Base-by-base conservation (phyloP, 192 early-diverging fungal genomes). In the Rhizoclosmatium sp. region DNA sequence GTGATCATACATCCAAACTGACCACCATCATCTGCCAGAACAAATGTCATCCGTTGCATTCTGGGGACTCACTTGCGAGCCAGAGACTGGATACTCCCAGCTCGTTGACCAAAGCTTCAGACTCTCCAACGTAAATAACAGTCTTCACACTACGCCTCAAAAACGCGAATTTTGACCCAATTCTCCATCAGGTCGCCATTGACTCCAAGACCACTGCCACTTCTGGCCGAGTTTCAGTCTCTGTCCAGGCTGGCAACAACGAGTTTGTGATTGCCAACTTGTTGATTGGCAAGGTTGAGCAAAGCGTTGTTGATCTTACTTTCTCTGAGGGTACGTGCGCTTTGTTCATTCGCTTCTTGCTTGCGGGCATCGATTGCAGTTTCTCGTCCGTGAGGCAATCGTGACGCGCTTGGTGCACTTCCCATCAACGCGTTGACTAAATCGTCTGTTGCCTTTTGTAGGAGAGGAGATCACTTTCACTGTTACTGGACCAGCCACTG, bases 191-290 rank as follows among this genome's bases (percentile, higher is more conserved):
- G 93, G 94, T 95, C 61, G 90, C 94, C n/a, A 85, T 97, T 48
- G 87, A 82, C 62, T 85, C 83, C 3, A 83, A 87, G 44, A 78
- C 84, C 46, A 83, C 79, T 12, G 72, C 72, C 44, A 84, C 80
- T 70, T 74, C 84, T 4, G 82, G 81, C 10, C 92, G 95, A 69
- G 87, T 93, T 2, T 91, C 90, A 64, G 83, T 98, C 41, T 75
- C 86, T 21, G 83, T 97, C 71, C 91, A 86, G 3, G 89, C 92
- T 47, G 90, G 94, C 64, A 87, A 90, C 47, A 89, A 90, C 79
- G 85, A 87, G 19, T 96, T 93, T 85, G 89, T 92, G 2, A 86
- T 97, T 59, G 96, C 95, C 85, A 91, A 94, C 39, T 81, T 98
- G 79, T 92, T 88, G 12, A 89, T 93, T 10, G 95, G 91, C 60